Evolutionary conservation across 2,329 filamentous ascomycete species (phyloP).

Genomic region (Rhynchosporium agropyri): DNA sequence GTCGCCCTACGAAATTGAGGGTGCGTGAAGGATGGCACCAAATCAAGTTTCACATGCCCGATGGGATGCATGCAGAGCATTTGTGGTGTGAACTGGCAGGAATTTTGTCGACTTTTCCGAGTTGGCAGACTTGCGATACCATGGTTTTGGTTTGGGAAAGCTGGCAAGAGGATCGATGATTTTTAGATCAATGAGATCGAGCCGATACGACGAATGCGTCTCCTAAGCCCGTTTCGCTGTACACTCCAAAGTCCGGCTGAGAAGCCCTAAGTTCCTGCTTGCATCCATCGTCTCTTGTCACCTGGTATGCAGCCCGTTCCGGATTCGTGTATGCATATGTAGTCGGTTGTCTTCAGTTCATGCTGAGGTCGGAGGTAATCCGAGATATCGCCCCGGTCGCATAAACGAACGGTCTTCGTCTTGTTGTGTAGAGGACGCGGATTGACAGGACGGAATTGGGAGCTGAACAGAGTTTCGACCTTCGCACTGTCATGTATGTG

Average conservation of each 20-base stretch:
- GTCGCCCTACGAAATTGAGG: background rate
- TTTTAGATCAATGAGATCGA: background rate
- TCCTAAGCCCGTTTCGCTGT: conserved; percentile 5
- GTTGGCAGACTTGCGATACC: background rate
- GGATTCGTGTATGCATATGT: background rate
- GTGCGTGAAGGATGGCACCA: background rate
- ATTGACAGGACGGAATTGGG: background rate
- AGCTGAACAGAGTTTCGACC: background rate
- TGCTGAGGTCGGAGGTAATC: too few relatives aligned
- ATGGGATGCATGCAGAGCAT: background rate
- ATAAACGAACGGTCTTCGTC: too few relatives aligned
- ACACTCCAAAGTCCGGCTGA: background rate
- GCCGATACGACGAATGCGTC: conserved; percentile 2
- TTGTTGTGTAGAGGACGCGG: too few relatives aligned
- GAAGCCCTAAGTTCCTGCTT: background rate
- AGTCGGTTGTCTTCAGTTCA: background rate
- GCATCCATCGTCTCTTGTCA: background rate
- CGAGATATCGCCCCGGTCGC: too few relatives aligned
- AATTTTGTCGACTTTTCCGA: background rate
- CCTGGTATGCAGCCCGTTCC: background rate
- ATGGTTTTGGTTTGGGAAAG: background rate
- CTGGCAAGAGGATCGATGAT: background rate
- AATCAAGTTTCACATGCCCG: background rate
- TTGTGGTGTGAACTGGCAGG: background rate
- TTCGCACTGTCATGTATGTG: background rate